A percentile compares a stretch with the other conserved stretches of the same genome.
Evolutionary conservation across 2,329 filamentous ascomycete species (phyloP).

Genomic region (Cladosporium sp.): DNA sequence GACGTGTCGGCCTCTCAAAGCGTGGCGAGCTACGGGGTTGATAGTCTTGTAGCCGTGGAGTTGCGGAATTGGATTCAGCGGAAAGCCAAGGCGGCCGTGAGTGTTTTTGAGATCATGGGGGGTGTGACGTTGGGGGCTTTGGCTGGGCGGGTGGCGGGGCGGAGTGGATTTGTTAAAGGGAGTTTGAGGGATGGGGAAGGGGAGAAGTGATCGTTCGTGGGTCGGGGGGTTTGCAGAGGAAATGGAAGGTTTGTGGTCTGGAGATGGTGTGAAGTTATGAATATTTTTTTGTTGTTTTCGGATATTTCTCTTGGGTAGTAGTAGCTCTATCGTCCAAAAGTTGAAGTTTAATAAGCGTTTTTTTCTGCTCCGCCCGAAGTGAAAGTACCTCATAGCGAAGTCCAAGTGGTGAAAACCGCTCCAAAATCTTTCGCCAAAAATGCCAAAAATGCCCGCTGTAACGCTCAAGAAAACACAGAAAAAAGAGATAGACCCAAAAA

Average conservation of each 20-base stretch:
- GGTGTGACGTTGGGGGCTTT: background rate
- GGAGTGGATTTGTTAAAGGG: background rate
- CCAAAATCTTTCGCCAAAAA: background rate
- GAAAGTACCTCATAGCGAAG: too few species aligned
- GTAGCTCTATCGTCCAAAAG: too few species aligned
- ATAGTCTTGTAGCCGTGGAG: conserved; percentile 35
- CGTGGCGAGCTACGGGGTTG: conserved; percentile 22
- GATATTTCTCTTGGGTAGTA: too few species aligned
- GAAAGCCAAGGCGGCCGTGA: background rate
- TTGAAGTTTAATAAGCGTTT: too few species aligned
- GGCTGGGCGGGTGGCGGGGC: background rate
- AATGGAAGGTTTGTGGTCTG: background rate
- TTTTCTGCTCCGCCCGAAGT: too few species aligned
- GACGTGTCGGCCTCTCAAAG: conserved; percentile 3
- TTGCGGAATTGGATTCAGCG: conserved; percentile 3
- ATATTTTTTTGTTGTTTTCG: too few species aligned
- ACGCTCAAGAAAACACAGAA: background rate
- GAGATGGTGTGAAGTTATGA: too few species aligned
- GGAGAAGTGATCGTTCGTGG: background rate
- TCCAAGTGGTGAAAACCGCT: too few species aligned
- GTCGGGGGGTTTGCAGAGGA: background rate
- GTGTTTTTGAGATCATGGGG: conserved; percentile 1
- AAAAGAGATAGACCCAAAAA: background rate
- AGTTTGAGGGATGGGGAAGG: background rate
- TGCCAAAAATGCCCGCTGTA: background rate